A percentile compares a stretch with the other conserved stretches of the same genome.
Evolutionary conservation across 768 basidiomycete genomes (phyloP).

Genomic region (Lentinula detonsa): DNA sequence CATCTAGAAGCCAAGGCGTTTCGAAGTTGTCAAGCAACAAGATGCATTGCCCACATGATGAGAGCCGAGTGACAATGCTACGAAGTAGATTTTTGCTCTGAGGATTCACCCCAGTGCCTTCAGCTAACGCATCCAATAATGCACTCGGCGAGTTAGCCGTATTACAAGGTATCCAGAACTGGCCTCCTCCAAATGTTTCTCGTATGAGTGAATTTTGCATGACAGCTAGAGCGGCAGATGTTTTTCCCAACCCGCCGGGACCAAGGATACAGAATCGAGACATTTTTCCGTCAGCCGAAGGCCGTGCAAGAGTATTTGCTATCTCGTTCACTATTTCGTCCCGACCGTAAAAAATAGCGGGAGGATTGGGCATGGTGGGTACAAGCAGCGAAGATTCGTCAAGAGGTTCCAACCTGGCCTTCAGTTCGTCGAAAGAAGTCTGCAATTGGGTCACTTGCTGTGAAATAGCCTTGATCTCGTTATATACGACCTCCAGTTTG

Average conservation of each 20-base stretch:
- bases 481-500: background rate
- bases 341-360: conserved; percentile 10
- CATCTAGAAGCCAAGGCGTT: conserved; percentile 26
- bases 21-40: conserved; percentile 36
- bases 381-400: background rate
- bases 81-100: conserved; percentile 3
- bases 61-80: conserved; percentile 6
- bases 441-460: background rate
- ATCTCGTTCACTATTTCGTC: conserved; percentile 7
- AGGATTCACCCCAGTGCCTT: background rate
- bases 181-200: conserved; percentile 15
- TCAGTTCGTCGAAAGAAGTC: background rate
- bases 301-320: background rate
- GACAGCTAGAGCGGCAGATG: background rate
- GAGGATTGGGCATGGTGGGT: conserved; percentile 8
- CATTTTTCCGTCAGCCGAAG: background rate
- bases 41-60: conserved; percentile 18
- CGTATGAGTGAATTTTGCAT: conserved; percentile 9
- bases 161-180: conserved; percentile 29
- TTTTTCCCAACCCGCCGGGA: background rate
- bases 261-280: background rate
- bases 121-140: conserved; percentile 14
- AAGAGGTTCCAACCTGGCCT: background rate
- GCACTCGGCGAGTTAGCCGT: conserved; percentile 18
- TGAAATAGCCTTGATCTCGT: background rate